phyloP scores from a whole-genome alignment of 176 grass and related monocot species.

The Avena insularis region DNA sequence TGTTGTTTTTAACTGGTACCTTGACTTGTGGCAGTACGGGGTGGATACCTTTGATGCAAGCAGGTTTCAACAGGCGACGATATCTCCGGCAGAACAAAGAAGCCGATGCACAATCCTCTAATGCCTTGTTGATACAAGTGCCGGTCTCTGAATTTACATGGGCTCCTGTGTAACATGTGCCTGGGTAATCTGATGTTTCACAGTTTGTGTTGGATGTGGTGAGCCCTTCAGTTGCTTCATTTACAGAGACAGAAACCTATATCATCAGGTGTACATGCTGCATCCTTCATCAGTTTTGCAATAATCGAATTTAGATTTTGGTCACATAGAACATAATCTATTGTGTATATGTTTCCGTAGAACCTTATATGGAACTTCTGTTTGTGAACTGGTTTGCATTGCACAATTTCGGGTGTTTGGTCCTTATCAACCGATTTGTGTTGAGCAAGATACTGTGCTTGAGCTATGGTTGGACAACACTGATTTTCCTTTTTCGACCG shows the following conservation, averaged over 20 bases:
- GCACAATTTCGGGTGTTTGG: background rate
- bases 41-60: conserved; percentile 66
- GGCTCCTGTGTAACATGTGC: background rate
- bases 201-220: conserved; percentile 1
- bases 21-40: conserved; percentile 70
- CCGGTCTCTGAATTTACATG: conserved; percentile 17
- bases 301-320: conserved; percentile 45
- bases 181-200: conserved; percentile 24
- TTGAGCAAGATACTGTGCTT: background rate
- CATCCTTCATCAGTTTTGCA: conserved; percentile 28
- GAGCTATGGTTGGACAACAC: background rate
- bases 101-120: conserved; percentile 66
- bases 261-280: background rate
- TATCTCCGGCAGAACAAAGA: conserved; percentile 57
- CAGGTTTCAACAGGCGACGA: conserved; percentile 60
- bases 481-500: background rate
- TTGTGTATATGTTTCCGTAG: conserved; percentile 22
- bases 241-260: conserved; percentile 9
- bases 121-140: conserved; percentile 25
- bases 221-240: background rate
- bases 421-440: background rate
- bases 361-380: conserved; percentile 9
- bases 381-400: background rate
- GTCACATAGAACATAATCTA: background rate
- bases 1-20: background rate